These are phyloP conservation scores for Aegilops bicornis DNA, from an alignment of 176 grass and related monocot species.

Conservation along the genomic window DNA sequence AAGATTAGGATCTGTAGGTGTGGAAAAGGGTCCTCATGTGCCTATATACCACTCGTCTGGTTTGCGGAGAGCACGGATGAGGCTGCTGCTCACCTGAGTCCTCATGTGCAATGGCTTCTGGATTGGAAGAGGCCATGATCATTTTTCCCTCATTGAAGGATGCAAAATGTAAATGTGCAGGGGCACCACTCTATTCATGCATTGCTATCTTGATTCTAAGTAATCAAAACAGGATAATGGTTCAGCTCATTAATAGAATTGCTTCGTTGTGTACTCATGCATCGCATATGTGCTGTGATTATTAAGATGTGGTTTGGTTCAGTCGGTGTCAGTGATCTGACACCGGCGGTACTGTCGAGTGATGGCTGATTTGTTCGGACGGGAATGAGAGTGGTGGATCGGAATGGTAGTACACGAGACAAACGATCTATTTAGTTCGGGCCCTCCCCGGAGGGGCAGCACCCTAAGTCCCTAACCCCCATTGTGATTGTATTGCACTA, in stretches of 20 bases:
- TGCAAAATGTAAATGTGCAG: slow-evolving; percentile 20
- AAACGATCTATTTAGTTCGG: too few relatives aligned
- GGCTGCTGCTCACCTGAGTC: slow-evolving; percentile 59
- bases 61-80: slow-evolving; percentile 25
- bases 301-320: too few relatives aligned
- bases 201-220: not conserved
- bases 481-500: too few relatives aligned
- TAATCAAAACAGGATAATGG: not conserved
- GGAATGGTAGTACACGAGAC: too few relatives aligned
- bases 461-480: too few relatives aligned
- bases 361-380: too few relatives aligned
- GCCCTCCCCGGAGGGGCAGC: too few relatives aligned
- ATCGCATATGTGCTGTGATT: not conserved
- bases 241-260: slow-evolving; percentile 15
- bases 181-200: slow-evolving; percentile 13
- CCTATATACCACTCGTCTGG: not conserved
- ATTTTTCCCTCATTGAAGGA: slow-evolving; percentile 19
- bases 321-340: too few relatives aligned
- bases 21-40: not conserved
- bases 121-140: slow-evolving; percentile 21
- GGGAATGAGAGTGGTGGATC: too few relatives aligned
- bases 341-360: too few relatives aligned
- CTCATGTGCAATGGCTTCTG: slow-evolving; percentile 27
- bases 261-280: not conserved
- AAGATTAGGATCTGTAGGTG: slow-evolving; percentile 3